Percentiles rank a stretch among this genome's conserved stretches.
phyloP scores from a whole-genome alignment of 352 stramenopile species.

The Pythium monospermum region DNA sequence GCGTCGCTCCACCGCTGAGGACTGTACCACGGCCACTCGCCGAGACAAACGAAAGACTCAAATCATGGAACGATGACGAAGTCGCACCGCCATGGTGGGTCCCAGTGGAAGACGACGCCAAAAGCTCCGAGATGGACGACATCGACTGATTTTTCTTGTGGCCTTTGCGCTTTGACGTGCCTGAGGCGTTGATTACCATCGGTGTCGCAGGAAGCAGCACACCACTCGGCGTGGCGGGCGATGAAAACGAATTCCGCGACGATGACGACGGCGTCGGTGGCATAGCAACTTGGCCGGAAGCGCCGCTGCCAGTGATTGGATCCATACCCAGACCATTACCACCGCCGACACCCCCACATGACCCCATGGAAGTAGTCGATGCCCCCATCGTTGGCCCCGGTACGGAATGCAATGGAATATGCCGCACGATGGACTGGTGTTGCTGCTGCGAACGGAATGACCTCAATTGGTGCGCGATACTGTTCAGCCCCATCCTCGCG shows the following conservation, averaged over 20 bases:
- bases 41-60: constrained; percentile 34
- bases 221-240: constrained; percentile 30
- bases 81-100: neutral
- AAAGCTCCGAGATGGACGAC: constrained; percentile 82
- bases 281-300: too few relatives aligned
- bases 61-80: constrained; percentile 62
- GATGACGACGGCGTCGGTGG: neutral
- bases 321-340: too few relatives aligned
- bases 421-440: constrained; percentile 20
- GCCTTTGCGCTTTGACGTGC: constrained; percentile 52
- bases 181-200: constrained; percentile 23
- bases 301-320: too few relatives aligned
- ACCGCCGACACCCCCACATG: too few relatives aligned
- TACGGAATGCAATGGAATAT: constrained; percentile 23
- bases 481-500: constrained; percentile 65
- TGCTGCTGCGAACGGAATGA: constrained; percentile 60
- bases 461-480: constrained; percentile 63
- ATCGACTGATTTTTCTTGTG: constrained; percentile 90
- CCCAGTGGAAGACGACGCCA: constrained; percentile 33
- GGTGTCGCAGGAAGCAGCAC: constrained; percentile 27
- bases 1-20: constrained; percentile 50
- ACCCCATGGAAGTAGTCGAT: too few relatives aligned
- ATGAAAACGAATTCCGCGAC: constrained; percentile 15
- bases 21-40: constrained; percentile 25
- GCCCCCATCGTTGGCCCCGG: constrained; percentile 21